Base-by-base conservation (phyloP, 2,329 filamentous ascomycete species). In the Ceratocystis diversiconidia region DNA sequence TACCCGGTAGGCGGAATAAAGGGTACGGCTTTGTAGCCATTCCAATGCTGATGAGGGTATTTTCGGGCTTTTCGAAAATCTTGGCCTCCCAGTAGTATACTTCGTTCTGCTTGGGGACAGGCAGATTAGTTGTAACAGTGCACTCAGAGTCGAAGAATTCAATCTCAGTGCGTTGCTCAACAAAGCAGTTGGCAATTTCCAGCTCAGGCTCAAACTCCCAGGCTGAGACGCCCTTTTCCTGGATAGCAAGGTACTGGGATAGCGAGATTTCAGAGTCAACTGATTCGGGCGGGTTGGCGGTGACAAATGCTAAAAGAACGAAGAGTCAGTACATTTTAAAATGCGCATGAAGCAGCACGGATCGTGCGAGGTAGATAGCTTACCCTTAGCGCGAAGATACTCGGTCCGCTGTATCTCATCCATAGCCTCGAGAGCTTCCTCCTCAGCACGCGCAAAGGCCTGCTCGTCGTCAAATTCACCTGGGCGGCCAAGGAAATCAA, bases 81-180 rank as follows among this genome's bases (percentile, higher is more conserved):
- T 99, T 99, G 65, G 92, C 89, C 75, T 99, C 94, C 94, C 94
- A 99, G 76, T 99, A 99, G 75, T 99, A 99, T 10, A 97, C 92
- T 73, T 99, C 94, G 73, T 99, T 99, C 73, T 99, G 94, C 73
- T 99, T 99, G 15, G 94, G 94, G 6, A 99, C 90, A 0, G 94
- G 94, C 50, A 99, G 77, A 72, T 99, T 99, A 79, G 89, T 95
- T 79, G 96, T 90, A 68, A 97, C 94, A 71, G 92, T 95, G 78
- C 92, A 97, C 74, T 95, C 94, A 1, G 91, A 94, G 75, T 99
- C 94, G 73, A 95, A 99, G 77, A 99, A 99, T 74, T 99, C 94
- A 69, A 99, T 96, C 75, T 99, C 94, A 10, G 94, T 99, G 70
- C 94, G 85, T 50, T 79, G 92, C 76, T 99, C 92, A 69, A 99